Evolutionary conservation across 1,139 yeast genomes (phyloP).

Genomic region (Candida neerlandica): DNA sequence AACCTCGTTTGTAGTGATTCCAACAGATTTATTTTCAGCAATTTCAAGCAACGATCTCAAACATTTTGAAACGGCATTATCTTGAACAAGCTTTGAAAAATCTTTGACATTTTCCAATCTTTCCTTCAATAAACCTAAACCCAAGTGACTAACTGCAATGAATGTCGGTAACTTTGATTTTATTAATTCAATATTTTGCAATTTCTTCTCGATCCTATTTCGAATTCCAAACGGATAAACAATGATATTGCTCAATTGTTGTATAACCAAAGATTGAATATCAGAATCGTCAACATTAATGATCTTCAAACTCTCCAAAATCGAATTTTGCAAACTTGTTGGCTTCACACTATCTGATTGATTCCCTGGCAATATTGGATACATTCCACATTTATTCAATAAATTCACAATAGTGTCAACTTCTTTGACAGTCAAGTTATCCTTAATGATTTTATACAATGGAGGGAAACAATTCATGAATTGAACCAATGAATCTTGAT

Average conservation of each 20-base stretch:
- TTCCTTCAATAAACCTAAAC: constrained; percentile 44
- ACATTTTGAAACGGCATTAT: constrained; percentile 43
- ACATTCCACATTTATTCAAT: constrained; percentile 63
- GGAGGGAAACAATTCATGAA: constrained; percentile 53
- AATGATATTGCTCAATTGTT: constrained; percentile 54
- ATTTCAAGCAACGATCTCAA: constrained; percentile 29
- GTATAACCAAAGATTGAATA: constrained; percentile 48
- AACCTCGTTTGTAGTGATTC: constrained; percentile 26
- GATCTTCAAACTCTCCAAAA: constrained; percentile 45
- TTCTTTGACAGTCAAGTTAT: constrained; percentile 30
- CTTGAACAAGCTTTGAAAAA: constrained; percentile 40
- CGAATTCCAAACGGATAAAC: constrained; percentile 64
- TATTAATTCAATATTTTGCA: constrained; percentile 26
- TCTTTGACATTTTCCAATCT: constrained; percentile 36
- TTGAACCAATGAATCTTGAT: constrained; percentile 59
- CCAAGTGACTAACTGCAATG: constrained; percentile 58
- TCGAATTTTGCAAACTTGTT: constrained; percentile 55
- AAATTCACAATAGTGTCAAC: constrained; percentile 46
- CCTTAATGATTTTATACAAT: constrained; percentile 40
- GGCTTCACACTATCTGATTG: constrained; percentile 39
- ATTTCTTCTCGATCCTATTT: constrained; percentile 48
- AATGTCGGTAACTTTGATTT: constrained; percentile 62
- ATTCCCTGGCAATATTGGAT: constrained; percentile 62
- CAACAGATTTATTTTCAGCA: constrained; percentile 36
- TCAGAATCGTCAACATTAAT: constrained; percentile 34